phyloP scores from a whole-genome alignment of 768 basidiomycete species.

The Gloeostereum incarnatum region DNA sequence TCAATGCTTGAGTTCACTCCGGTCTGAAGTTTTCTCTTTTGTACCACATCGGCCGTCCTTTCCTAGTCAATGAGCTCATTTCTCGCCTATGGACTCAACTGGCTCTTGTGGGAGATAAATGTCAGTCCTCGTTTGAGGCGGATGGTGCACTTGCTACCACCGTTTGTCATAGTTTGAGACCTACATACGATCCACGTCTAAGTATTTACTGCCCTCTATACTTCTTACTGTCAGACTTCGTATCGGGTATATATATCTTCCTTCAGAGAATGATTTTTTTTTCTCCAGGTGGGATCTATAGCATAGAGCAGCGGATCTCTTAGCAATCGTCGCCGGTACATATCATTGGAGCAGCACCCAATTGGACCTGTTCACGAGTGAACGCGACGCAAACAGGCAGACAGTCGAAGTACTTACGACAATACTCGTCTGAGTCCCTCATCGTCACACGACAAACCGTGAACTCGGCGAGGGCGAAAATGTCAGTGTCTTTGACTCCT shows the following conservation, averaged over 20 bases:
- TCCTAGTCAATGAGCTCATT: too few relatives aligned
- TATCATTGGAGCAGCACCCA: constrained; percentile 46
- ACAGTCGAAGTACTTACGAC: constrained; percentile 33
- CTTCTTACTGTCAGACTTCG: constrained; percentile 10
- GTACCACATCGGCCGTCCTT: too few relatives aligned
- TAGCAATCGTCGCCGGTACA: constrained; percentile 48
- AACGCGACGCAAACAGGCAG: constrained; percentile 2
- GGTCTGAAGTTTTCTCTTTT: too few relatives aligned
- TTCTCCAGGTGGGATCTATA: not conserved
- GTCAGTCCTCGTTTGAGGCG: constrained; percentile 68
- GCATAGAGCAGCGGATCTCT: constrained; percentile 22
- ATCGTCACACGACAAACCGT: constrained; percentile 39
- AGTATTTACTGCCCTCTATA: constrained; percentile 3
- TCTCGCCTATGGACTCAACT: too few relatives aligned
- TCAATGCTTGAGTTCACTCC: too few relatives aligned
- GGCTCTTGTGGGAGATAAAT: constrained; percentile 7
- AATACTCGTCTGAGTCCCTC: constrained; percentile 34
- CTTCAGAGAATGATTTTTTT: constrained; percentile 8
- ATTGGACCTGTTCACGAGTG: constrained; percentile 21
- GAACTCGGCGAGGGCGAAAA: constrained; percentile 37
- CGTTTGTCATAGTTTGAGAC: constrained; percentile 54
- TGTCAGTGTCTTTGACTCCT: constrained; percentile 43
- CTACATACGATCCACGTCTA: constrained; percentile 19
- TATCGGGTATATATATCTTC: constrained; percentile 1
- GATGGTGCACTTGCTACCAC: constrained; percentile 34